phyloP scores from a whole-genome alignment of 2,329 filamentous ascomycete genomes.

The Fusarium sacchari region DNA sequence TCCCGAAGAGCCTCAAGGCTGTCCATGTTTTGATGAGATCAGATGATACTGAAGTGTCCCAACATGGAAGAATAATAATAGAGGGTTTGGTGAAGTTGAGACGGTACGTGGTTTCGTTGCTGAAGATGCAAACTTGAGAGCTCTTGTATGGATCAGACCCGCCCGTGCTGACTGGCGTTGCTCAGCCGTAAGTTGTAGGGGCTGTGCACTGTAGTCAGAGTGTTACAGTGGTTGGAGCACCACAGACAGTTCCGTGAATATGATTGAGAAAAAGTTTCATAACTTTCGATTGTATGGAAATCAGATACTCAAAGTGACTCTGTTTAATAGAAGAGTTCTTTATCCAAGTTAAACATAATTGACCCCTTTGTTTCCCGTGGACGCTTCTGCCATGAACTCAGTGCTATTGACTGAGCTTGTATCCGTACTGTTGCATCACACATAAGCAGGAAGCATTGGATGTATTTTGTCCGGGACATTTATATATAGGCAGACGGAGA shows the following conservation, averaged over 20 bases:
- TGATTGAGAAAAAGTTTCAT: background rate
- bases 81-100: constrained; percentile 2
- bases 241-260: background rate
- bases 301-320: background rate
- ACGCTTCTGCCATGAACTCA: background rate
- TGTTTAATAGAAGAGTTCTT: accelerated
- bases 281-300: background rate
- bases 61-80: background rate
- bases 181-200: constrained; percentile 15
- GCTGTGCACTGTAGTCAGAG: constrained; percentile 27
- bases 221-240: background rate
- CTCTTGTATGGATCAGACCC: constrained; percentile 31
- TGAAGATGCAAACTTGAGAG: constrained; percentile 19
- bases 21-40: constrained; percentile 22
- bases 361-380: no score
- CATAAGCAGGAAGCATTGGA: background rate
- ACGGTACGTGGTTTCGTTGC: constrained; percentile 30
- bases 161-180: constrained; percentile 28
- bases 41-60: background rate
- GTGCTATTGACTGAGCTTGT: background rate
- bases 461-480: background rate
- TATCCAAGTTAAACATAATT: background rate
- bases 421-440: background rate
- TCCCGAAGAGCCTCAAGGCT: constrained; percentile 14
- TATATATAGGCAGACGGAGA: background rate